A percentile compares a stretch with the other conserved stretches of the same genome.
phyloP scores from a whole-genome alignment of 2,329 filamentous ascomycete genomes.

The Onygena corvina region DNA sequence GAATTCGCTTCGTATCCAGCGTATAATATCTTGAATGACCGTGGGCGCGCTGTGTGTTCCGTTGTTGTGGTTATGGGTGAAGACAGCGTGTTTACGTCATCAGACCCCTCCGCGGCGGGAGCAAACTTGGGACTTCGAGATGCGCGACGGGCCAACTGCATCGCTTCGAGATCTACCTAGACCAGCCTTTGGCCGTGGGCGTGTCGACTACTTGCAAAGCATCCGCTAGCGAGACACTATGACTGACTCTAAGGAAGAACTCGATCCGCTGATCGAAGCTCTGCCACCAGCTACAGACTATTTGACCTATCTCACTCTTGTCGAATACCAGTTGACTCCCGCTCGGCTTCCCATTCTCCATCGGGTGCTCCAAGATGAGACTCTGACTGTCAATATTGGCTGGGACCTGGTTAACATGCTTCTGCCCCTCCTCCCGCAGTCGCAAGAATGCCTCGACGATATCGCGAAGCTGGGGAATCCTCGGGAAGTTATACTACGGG shows the following conservation, averaged over 20 bases:
- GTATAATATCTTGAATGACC: no score
- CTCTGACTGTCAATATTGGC: constrained; percentile 50
- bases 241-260: constrained; percentile 22
- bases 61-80: no score
- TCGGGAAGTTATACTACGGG: constrained; percentile 51
- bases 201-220: no score
- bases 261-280: constrained; percentile 45
- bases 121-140: no score
- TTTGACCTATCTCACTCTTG: constrained; percentile 52
- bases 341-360: constrained; percentile 48
- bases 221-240: constrained; percentile 16
- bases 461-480: constrained; percentile 52
- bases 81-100: no score
- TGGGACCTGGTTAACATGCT: constrained; percentile 55
- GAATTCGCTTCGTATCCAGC: no score
- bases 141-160: no score
- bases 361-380: constrained; percentile 48
- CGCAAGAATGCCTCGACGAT: constrained; percentile 48
- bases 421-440: constrained; percentile 47
- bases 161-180: no score
- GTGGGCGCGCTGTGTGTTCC: no score
- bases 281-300: constrained; percentile 52
- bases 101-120: no score
- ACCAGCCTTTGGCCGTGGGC: no score
- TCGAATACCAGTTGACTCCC: constrained; percentile 52